Conservation (phyloP, 169 alveolate species). For the Plasmodium inui region DNA sequence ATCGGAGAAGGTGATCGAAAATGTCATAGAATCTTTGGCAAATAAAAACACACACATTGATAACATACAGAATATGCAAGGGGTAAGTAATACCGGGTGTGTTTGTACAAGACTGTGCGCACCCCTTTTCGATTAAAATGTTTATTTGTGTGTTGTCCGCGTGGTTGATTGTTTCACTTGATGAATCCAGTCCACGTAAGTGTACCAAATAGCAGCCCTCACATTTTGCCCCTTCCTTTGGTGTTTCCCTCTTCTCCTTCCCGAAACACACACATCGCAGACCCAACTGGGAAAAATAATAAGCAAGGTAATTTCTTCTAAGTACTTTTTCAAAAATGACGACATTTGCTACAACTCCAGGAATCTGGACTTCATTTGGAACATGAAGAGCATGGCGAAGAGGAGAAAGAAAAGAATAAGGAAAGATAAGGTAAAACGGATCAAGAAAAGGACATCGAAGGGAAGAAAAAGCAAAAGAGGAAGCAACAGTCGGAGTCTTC, state of each 20-base stretch:
- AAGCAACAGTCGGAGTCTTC: not conserved
- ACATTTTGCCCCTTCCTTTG: not conserved
- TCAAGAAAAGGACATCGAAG: not conserved
- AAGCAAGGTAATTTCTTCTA: slow-evolving; percentile 69
- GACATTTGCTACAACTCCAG: slow-evolving; percentile 59
- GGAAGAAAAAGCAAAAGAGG: not conserved
- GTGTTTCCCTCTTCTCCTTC: not conserved
- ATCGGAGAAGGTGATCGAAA: slow-evolving; percentile 74
- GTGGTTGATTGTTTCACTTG: not conserved
- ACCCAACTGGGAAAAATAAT: slow-evolving; percentile 72
- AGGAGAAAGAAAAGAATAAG: slow-evolving; percentile 2
- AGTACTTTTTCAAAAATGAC: slow-evolving; percentile 73
- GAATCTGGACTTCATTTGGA: slow-evolving; percentile 50
- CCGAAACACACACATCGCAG: not conserved
- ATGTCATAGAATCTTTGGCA: slow-evolving; percentile 71
- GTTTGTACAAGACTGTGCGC: not conserved
- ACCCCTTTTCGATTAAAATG: not conserved
- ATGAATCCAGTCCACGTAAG: not conserved
- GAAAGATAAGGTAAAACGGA: not conserved
- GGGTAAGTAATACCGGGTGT: slow-evolving; percentile 12
- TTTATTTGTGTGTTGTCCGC: not conserved
- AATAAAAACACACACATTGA: slow-evolving; percentile 61
- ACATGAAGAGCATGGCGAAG: not conserved
- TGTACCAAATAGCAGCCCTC: not conserved
- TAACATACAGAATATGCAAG: slow-evolving; percentile 64